Base-by-base conservation (phyloP, 306 rosid species). In the Canavalia gladiata region DNA sequence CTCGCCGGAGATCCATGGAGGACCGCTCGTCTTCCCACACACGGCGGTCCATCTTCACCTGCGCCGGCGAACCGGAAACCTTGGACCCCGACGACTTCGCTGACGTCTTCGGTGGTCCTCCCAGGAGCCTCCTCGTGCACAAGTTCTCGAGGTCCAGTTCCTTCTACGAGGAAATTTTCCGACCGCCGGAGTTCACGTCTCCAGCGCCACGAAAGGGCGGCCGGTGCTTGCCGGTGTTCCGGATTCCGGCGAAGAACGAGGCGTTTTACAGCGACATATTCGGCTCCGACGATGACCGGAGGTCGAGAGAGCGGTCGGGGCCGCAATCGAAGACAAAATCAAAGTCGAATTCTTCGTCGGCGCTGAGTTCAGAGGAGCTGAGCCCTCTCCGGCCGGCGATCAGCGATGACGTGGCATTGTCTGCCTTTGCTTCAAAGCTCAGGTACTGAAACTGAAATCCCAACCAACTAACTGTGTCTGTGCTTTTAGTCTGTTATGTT, bases 91-190 rank as follows among this genome's bases (percentile, higher is more conserved):
- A 87, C 0, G 92, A 92, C 80, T 94, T 92, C 41, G 78, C 92
- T 12, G 98, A 94, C 85, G 98, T 94, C 54, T 94, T 92, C 18
- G 98, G 98, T 0, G 98, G 98, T 3, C 98, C 98, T 25, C 98
- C 97, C 0, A 80, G 88, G 55, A 92, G 94, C 73, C 84, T 90
- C 45, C 83, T 89, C 6, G 85, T 72, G 9, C 81, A 86, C 60
- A 89, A 89, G 31, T 66, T 85, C 72, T 77, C 98, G 10, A 78
- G 91, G 78, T 64, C 90, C 1, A 82, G 54, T 65, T 82, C 90
- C 0, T 88, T 92, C 91, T 89, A 86, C 75, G 93, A 92, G 70
- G 97, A 92, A 81, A 80, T 92, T 45, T 90, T 88, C 90, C 89
- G 72, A 65, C 92, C 80, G 18, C 81, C 90, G 35, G 88, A 79